Conservation (phyloP, 2,329 filamentous ascomycete genomes). For the Colletotrichum simmondsii region DNA sequence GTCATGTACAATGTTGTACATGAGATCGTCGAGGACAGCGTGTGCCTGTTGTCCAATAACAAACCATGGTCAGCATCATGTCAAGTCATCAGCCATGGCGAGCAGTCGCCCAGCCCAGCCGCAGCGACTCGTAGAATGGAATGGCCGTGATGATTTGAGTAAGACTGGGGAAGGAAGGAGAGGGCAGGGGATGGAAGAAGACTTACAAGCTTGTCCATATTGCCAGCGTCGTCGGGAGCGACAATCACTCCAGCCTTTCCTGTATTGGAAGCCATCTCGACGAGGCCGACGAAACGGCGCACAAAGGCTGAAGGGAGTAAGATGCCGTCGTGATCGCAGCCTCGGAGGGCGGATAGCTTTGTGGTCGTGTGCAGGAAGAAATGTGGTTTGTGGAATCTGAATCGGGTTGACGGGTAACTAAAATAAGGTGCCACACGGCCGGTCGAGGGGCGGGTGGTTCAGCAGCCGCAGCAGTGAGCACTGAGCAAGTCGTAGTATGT, state of each 20-base stretch:
- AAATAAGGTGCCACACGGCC: conserved; percentile 34
- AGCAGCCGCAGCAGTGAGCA: neutral
- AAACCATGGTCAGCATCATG: conserved; percentile 20
- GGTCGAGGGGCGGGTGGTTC: conserved; percentile 23
- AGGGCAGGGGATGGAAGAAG: neutral
- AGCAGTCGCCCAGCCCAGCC: neutral
- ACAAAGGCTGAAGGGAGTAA: conserved; percentile 15
- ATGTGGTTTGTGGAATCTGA: conserved; percentile 30
- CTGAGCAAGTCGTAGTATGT: neutral
- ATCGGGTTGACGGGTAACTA: conserved; percentile 33
- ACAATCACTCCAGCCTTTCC: conserved; percentile 69
- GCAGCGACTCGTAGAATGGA: neutral
- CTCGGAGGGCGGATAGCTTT: conserved; percentile 25
- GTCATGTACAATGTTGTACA: conserved; percentile 83
- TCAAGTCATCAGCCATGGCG: neutral
- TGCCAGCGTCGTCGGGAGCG: conserved; percentile 61
- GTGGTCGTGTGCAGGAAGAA: conserved; percentile 28
- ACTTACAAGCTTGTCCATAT: conserved; percentile 71
- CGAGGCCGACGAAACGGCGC: conserved; percentile 16
- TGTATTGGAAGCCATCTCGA: conserved; percentile 53
- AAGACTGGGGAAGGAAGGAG: neutral
- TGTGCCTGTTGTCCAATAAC: conserved; percentile 58
- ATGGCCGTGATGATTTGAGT: neutral
- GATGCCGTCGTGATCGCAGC: conserved; percentile 27
- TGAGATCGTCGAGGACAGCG: conserved; percentile 76